These are phyloP conservation scores for Paxillus involutus DNA, from an alignment of 768 basidiomycete genomes.

Conservation along the genomic window DNA sequence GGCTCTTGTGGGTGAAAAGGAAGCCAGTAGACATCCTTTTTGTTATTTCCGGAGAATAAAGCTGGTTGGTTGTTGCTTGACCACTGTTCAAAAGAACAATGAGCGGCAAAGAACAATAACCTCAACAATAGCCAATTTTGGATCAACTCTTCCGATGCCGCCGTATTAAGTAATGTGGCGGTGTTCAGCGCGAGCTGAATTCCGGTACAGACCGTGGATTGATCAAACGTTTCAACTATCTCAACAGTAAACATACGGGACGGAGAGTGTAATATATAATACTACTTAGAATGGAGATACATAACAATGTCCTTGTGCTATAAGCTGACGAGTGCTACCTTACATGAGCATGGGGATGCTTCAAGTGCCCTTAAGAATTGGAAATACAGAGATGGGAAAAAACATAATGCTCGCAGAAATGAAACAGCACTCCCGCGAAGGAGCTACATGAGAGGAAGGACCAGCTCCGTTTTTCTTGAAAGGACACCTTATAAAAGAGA, in stretches of 20 bases:
- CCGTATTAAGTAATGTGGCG: conserved; percentile 5
- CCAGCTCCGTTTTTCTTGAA: background rate
- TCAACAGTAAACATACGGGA: background rate
- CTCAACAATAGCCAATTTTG: conserved; percentile 7
- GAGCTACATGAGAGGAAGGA: background rate
- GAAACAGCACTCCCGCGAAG: background rate
- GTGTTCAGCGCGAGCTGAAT: background rate
- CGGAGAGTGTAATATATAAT: too few species aligned
- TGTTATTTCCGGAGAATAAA: conserved; percentile 30
- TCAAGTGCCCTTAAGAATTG: background rate
- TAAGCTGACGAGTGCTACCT: conserved; percentile 3
- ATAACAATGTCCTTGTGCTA: background rate
- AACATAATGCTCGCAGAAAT: conserved; percentile 12
- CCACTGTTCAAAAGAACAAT: conserved; percentile 21
- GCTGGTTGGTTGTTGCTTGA: conserved; percentile 18
- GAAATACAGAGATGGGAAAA: conserved; percentile 9
- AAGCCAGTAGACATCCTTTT: conserved; percentile 23
- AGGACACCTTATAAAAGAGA: background rate
- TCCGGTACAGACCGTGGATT: too few species aligned
- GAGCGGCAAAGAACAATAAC: conserved; percentile 24
- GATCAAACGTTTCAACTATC: too few species aligned
- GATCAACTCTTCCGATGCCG: conserved; percentile 1
- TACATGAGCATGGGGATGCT: conserved; percentile 7
- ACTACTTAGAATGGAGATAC: too few species aligned
- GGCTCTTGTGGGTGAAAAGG: conserved; percentile 15